Percentiles rank a stretch among this genome's conserved stretches.
These are phyloP conservation scores for Eimeria brunetti DNA, from an alignment of 169 alveolate species.

Conservation along the genomic window DNA sequence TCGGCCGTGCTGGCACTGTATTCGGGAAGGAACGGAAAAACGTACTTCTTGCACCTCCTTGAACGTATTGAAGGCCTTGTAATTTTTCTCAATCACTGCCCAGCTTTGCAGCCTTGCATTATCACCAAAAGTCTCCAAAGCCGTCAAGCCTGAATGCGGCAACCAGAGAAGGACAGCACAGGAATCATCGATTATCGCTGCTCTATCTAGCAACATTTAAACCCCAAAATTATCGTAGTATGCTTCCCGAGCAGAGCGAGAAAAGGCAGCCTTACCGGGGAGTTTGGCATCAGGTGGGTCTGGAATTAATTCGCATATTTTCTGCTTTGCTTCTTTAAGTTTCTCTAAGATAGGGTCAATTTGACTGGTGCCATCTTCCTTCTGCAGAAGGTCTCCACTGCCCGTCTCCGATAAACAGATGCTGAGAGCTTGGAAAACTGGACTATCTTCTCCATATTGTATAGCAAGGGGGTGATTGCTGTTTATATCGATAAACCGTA, in stretches of 20 bases:
- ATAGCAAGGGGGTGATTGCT: not conserved
- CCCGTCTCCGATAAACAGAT: conserved; percentile 21
- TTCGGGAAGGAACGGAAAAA: not conserved
- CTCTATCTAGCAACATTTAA: not conserved
- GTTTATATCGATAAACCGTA: conserved; percentile 5
- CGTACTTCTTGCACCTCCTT: not conserved
- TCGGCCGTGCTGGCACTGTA: not conserved
- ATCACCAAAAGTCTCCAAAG: not conserved
- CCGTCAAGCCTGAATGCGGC: not conserved
- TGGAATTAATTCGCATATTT: conserved; percentile 5
- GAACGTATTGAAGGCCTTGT: not conserved
- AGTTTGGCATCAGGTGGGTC: not conserved
- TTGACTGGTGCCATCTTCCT: conserved; percentile 24
- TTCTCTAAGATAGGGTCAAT: not conserved
- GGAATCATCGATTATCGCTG: not conserved
- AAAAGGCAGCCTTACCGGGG: conserved; percentile 1
- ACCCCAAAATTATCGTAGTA: not conserved
- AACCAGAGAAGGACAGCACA: not conserved
- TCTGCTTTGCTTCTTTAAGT: not conserved
- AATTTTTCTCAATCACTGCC: not conserved
- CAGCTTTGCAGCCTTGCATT: conserved; percentile 42
- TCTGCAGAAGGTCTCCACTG: conserved; percentile 35
- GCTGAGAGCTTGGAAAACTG: not conserved
- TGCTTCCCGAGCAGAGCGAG: not conserved
- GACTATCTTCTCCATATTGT: not conserved